Evolutionary conservation across 2,329 filamentous ascomycete species (phyloP).

Genomic region (Ramularia collo-cygni): DNA sequence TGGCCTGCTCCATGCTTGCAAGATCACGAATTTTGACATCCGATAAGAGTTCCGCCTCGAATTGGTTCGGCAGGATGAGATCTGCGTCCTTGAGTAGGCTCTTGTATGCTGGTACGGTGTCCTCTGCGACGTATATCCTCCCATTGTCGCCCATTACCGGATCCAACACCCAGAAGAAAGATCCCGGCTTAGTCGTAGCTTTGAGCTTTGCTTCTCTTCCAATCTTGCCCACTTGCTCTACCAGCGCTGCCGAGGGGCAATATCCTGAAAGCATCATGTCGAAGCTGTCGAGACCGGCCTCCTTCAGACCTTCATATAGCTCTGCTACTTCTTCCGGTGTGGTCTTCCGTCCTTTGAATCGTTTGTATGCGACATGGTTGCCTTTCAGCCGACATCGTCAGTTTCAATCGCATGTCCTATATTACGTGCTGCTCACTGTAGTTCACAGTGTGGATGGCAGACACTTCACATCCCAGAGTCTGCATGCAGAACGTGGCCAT

Average conservation of each 20-base stretch:
- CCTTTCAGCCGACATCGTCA: slow-evolving; percentile 45
- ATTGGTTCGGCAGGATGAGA: slow-evolving; percentile 91
- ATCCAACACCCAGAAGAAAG: slow-evolving; percentile 95
- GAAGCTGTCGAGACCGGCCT: slow-evolving; percentile 80
- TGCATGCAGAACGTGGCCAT: slow-evolving; percentile 95
- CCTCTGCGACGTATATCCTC: slow-evolving; percentile 80
- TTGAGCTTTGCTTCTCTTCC: slow-evolving; percentile 70
- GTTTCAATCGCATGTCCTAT: background rate
- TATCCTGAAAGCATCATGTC: slow-evolving; percentile 95
- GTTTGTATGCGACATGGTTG: slow-evolving; percentile 89
- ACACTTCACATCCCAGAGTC: slow-evolving; percentile 85
- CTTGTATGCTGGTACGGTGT: slow-evolving; percentile 88
- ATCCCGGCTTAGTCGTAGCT: slow-evolving; percentile 56
- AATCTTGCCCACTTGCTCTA: slow-evolving; percentile 78
- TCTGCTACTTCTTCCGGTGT: slow-evolving; percentile 76
- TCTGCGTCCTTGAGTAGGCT: slow-evolving; percentile 72
- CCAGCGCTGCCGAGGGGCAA: slow-evolving; percentile 76
- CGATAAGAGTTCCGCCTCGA: slow-evolving; percentile 89
- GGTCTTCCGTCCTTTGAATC: slow-evolving; percentile 77
- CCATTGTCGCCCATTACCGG: slow-evolving; percentile 98
- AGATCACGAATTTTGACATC: slow-evolving; percentile 77
- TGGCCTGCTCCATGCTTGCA: slow-evolving; percentile 62
- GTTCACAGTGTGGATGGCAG: slow-evolving; percentile 90
- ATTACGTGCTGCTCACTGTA: slow-evolving; percentile 64
- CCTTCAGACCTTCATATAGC: slow-evolving; percentile 75